Evolutionary conservation across 345 rosid species (phyloP).

Genomic region (Eucalyptus dawsonii): DNA sequence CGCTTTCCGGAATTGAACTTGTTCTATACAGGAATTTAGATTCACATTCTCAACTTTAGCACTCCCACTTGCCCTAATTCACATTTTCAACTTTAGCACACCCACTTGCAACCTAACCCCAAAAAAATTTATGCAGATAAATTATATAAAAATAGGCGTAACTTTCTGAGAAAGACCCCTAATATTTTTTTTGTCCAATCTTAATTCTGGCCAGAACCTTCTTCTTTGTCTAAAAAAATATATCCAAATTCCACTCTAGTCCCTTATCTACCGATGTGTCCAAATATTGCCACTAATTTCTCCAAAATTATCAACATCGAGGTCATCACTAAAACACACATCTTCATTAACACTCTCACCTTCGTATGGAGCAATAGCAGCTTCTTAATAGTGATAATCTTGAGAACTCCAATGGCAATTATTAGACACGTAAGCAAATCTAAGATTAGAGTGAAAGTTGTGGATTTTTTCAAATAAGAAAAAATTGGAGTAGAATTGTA

Average conservation of each 20-base stretch:
- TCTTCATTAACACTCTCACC: not conserved
- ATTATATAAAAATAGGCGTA: not conserved
- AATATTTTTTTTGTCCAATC: not conserved
- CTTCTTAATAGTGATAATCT: too few relatives aligned
- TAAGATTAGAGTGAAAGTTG: not conserved
- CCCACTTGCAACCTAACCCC: not conserved
- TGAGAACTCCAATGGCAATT: not conserved
- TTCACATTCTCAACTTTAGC: not conserved
- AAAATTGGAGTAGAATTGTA: accelerated
- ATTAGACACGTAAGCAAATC: not conserved
- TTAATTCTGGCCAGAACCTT: not conserved
- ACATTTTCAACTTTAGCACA: not conserved
- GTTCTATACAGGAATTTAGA: not conserved
- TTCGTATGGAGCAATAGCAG: accelerated
- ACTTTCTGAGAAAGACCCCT: not conserved
- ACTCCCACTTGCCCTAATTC: not conserved
- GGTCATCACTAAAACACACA: not conserved
- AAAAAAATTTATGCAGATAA: not conserved
- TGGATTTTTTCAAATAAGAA: not conserved
- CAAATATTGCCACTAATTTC: not conserved
- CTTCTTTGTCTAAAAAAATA: not conserved
- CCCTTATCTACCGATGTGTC: accelerated
- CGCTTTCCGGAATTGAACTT: not conserved
- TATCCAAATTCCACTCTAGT: not conserved
- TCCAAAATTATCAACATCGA: not conserved